Conservation (phyloP, 768 basidiomycete genomes). For the Strobilomyces echinocephalus region DNA sequence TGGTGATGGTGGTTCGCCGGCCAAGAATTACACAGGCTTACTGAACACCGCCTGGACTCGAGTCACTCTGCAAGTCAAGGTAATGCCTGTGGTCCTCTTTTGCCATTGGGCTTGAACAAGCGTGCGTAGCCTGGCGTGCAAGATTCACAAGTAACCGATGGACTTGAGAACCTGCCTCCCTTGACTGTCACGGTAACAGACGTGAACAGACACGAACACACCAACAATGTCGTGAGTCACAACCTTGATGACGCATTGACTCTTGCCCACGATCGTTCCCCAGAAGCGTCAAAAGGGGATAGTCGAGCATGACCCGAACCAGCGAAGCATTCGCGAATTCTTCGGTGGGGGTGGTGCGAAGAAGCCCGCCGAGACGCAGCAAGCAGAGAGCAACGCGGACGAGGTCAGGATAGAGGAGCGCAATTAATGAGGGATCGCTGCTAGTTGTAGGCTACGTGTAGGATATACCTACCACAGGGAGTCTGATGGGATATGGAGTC, state of each 20-base stretch:
- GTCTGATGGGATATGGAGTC: conserved; percentile 8
- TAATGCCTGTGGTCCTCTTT: conserved; percentile 23
- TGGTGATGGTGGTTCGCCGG: conserved; percentile 28
- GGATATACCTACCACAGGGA: background rate
- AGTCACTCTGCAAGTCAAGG: conserved; percentile 45
- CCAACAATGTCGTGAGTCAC: conserved; percentile 49
- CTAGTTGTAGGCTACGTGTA: conserved; percentile 9
- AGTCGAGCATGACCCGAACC: conserved; percentile 71
- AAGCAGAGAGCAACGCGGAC: conserved; percentile 28
- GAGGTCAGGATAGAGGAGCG: conserved; percentile 13
- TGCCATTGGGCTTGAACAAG: conserved; percentile 3
- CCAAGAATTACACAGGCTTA: conserved; percentile 43
- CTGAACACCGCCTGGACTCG: conserved; percentile 70
- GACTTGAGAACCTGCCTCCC: conserved; percentile 27
- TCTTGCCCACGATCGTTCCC: conserved; percentile 20
- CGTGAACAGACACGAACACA: conserved; percentile 54
- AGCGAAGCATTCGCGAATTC: conserved; percentile 71
- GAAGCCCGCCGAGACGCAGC: conserved; percentile 9
- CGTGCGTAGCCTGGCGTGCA: conserved; percentile 27
- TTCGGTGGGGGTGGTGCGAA: conserved; percentile 41
- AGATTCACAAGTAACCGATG: conserved; percentile 15
- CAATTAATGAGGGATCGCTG: conserved; percentile 4
- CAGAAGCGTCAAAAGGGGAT: conserved; percentile 72
- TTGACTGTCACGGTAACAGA: conserved; percentile 45
- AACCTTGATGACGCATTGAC: background rate